Evolutionary conservation across 768 basidiomycete species (phyloP).

Genomic region (Naganishia vishniacii): DNA sequence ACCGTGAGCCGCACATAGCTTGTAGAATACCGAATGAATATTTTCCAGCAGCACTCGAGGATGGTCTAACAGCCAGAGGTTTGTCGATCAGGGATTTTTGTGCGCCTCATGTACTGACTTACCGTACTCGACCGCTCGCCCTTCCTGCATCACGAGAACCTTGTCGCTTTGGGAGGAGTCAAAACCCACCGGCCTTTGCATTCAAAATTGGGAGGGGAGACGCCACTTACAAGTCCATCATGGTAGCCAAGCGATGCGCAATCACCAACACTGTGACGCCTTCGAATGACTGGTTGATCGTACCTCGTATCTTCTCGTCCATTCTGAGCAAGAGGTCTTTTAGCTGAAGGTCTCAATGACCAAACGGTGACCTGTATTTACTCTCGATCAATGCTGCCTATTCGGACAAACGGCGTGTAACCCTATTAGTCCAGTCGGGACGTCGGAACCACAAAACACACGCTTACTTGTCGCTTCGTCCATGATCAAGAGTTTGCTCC

Average conservation of each 20-base stretch:
- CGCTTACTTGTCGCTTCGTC: constrained; percentile 44
- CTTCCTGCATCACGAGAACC: background rate
- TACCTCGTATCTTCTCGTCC: constrained; percentile 45
- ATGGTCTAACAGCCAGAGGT: background rate
- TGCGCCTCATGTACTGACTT: background rate
- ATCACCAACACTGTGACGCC: constrained; percentile 45
- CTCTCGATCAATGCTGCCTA: constrained; percentile 42
- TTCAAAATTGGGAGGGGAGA: background rate
- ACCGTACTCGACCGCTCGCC: constrained; percentile 1
- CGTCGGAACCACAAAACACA: constrained; percentile 35
- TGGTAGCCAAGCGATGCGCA: constrained; percentile 37
- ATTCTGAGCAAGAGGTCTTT: constrained; percentile 36
- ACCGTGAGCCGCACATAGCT: constrained; percentile 6
- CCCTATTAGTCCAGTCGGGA: constrained; percentile 29
- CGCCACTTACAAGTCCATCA: constrained; percentile 24
- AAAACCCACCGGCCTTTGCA: background rate
- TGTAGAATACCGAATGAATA: constrained; percentile 3
- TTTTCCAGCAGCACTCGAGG: constrained; percentile 2
- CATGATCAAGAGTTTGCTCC: constrained; percentile 43
- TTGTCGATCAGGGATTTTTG: background rate
- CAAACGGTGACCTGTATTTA: no score
- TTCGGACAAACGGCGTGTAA: constrained; percentile 54
- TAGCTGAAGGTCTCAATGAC: background rate
- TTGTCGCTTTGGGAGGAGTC: background rate
- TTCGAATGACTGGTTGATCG: constrained; percentile 42